Conservation (phyloP, 2,329 filamentous ascomycete species). For the Ophiocordyceps camponoti-saundersi region DNA sequence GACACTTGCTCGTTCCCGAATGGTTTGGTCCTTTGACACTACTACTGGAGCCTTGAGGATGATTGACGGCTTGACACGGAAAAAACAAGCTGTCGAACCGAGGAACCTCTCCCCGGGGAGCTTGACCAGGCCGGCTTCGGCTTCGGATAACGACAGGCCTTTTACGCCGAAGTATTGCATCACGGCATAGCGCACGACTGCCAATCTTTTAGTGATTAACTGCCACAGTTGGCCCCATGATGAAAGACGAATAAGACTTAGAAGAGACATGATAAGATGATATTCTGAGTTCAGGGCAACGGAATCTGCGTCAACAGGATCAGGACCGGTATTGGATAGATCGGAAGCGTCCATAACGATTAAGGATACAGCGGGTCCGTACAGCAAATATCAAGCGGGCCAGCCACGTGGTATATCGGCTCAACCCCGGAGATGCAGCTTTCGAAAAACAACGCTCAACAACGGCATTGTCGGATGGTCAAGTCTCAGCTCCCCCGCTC, state of each 20-base stretch:
- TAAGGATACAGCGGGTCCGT: too few species aligned
- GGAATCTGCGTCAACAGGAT: too few species aligned
- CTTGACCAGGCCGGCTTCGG: constrained; percentile 1
- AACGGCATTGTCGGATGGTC: too few species aligned
- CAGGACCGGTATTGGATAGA: too few species aligned
- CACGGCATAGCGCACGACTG: neutral
- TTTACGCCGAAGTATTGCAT: neutral
- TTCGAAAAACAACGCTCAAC: too few species aligned
- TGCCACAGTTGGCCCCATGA: neutral
- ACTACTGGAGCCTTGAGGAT: constrained; percentile 3
- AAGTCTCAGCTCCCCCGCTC: too few species aligned
- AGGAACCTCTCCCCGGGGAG: constrained; percentile 2
- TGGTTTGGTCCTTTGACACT: constrained; percentile 1
- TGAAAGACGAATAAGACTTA: neutral
- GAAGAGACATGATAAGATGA: neutral
- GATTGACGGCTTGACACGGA: constrained; percentile 2
- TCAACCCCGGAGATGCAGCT: too few species aligned
- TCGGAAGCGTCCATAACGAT: too few species aligned
- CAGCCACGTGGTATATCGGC: too few species aligned
- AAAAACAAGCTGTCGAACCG: constrained; percentile 5
- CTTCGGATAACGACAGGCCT: neutral
- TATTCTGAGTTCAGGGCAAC: neutral
- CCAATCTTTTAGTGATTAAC: neutral
- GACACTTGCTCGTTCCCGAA: constrained; percentile 2
- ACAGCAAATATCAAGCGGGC: too few species aligned